Conservation (phyloP, 2,329 filamentous ascomycete genomes). For the Macroventuria anomochaeta region DNA sequence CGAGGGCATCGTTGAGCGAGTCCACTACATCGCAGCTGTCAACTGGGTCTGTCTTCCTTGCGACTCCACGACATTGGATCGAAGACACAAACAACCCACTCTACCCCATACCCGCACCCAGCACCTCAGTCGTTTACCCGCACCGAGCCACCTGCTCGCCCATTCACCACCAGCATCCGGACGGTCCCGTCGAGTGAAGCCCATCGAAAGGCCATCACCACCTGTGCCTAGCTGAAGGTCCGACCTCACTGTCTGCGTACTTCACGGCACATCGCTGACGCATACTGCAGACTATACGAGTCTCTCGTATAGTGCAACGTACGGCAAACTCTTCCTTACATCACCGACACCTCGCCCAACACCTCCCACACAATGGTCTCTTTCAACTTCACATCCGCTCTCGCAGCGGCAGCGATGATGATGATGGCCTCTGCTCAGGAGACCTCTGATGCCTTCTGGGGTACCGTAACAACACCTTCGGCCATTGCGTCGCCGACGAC, state of each 20-base stretch:
- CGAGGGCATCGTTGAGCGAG: constrained; percentile 46
- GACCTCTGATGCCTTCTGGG: constrained; percentile 26
- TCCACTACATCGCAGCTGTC: constrained; percentile 33
- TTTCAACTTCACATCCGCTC: constrained; percentile 38
- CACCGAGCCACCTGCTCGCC: constrained; percentile 10
- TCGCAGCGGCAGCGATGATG: constrained; percentile 42
- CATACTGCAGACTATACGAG: constrained; percentile 25
- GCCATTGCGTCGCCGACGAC: constrained; percentile 42
- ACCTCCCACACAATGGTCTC: constrained; percentile 40
- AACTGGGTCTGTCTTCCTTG: constrained; percentile 19
- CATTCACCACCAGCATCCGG: constrained; percentile 15
- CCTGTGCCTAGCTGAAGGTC: constrained; percentile 35
- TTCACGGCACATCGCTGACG: constrained; percentile 24
- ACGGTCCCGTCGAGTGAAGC: constrained; percentile 10
- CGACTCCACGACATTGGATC: constrained; percentile 18
- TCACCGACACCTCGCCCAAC: constrained; percentile 9
- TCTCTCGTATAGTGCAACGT: constrained; percentile 21
- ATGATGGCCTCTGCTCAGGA: constrained; percentile 33
- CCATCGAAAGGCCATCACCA: constrained; percentile 11
- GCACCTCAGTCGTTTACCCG: constrained; percentile 8
- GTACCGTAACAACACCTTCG: constrained; percentile 25
- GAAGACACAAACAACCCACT: constrained; percentile 14
- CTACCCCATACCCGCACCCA: constrained; percentile 11
- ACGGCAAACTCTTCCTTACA: constrained; percentile 14
- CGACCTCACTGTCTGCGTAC: constrained; percentile 14